A percentile compares a stretch with the other conserved stretches of the same genome.
These are phyloP conservation scores for Solanum hybrid DNA, from an alignment of 305 asterid species.

Conservation along the genomic window DNA sequence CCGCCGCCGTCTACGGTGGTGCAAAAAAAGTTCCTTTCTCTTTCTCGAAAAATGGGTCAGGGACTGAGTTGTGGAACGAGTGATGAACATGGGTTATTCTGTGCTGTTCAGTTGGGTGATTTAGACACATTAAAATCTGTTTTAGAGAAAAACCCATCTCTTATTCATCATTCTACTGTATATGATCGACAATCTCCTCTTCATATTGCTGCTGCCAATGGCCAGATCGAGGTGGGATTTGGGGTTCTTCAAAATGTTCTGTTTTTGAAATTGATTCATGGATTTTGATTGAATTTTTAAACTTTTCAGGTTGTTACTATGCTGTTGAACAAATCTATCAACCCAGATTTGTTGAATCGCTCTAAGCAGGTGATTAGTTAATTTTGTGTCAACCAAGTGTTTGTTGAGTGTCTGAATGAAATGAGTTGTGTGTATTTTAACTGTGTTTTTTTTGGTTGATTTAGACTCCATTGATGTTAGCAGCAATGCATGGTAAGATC, in stretches of 20 bases:
- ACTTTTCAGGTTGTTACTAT: conserved; percentile 55
- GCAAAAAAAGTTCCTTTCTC: conserved; percentile 14
- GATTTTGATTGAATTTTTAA: conserved; percentile 1
- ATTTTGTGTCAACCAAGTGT: not conserved
- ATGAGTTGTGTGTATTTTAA: not conserved
- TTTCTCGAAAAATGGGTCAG: conserved; percentile 62
- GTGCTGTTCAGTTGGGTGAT: conserved; percentile 77
- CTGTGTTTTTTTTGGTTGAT: not conserved
- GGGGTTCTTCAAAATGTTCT: not conserved
- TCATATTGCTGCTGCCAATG: conserved; percentile 94
- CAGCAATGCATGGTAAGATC: conserved; percentile 96
- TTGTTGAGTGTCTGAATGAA: not conserved
- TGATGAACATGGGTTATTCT: conserved; percentile 62
- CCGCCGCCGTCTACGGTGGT: conserved; percentile 34
- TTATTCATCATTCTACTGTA: conserved; percentile 43
- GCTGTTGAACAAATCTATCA: conserved; percentile 68
- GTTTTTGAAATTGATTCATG: conserved; percentile 4
- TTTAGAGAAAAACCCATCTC: conserved; percentile 36
- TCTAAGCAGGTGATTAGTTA: conserved; percentile 53
- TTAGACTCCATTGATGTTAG: conserved; percentile 97
- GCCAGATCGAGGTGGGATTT: conserved; percentile 86
- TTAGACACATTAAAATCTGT: conserved; percentile 43
- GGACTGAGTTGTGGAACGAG: conserved; percentile 63
- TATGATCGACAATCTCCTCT: conserved; percentile 73
- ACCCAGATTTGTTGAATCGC: conserved; percentile 80